phyloP scores from a whole-genome alignment of 1,284 basidiomycete genomes.

The Ceratobasidium sp. region DNA sequence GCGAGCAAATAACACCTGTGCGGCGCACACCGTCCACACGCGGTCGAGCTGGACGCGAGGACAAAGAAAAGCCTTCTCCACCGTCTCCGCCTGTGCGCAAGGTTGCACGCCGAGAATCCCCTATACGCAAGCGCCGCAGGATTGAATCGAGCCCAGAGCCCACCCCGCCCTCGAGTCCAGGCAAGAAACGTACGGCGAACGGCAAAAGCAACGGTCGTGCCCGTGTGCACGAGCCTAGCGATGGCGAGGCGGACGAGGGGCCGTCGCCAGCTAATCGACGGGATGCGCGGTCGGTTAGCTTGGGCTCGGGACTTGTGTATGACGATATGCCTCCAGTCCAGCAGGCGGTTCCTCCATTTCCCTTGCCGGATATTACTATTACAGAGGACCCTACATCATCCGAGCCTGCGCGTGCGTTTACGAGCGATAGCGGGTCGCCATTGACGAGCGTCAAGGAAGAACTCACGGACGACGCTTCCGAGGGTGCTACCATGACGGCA shows the following conservation, averaged over 20 bases:
- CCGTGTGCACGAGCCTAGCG: conserved; percentile 43
- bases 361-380: conserved; percentile 4
- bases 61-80: neutral
- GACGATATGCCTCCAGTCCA: conserved; percentile 12
- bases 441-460: conserved; percentile 42
- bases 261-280: conserved; percentile 14
- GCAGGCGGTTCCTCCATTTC: conserved; percentile 8
- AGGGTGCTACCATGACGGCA: conserved; percentile 46
- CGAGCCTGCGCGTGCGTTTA: conserved; percentile 22
- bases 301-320: conserved; percentile 41
- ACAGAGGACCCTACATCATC: neutral
- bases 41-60: neutral
- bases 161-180: conserved; percentile 21
- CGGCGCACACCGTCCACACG: conserved; percentile 41
- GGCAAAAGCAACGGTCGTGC: conserved; percentile 47
- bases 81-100: conserved; percentile 7
- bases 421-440: conserved; percentile 23
- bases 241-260: conserved; percentile 45
- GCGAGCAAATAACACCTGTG: conserved; percentile 52
- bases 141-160: conserved; percentile 38
- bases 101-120: conserved; percentile 16
- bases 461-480: conserved; percentile 48
- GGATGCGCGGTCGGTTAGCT: conserved; percentile 29
- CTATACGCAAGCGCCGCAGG: conserved; percentile 35
- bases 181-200: conserved; percentile 50